Conservation (phyloP, 805 yeast species). For the Candida succiphila region DNA sequence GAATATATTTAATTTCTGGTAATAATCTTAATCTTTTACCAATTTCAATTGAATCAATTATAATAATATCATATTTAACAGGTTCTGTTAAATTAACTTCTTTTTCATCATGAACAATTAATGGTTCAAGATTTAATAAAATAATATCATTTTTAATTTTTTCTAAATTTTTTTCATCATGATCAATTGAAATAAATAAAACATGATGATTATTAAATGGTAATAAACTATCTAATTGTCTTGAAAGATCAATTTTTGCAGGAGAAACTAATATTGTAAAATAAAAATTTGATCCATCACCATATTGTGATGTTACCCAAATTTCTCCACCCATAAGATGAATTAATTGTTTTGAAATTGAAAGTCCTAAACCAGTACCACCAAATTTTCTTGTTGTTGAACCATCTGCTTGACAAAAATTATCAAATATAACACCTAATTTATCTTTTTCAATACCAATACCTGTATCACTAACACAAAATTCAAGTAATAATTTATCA, state of each 20-base stretch:
- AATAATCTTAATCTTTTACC: constrained; percentile 60
- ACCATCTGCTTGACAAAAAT: constrained; percentile 91
- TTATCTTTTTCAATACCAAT: constrained; percentile 84
- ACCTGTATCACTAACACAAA: constrained; percentile 86
- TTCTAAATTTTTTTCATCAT: constrained; percentile 37
- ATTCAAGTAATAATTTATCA: constrained; percentile 55
- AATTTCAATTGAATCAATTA: constrained; percentile 70
- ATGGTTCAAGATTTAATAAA: constrained; percentile 52
- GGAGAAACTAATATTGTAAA: constrained; percentile 76
- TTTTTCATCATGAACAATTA: constrained; percentile 37
- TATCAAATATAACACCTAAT: constrained; percentile 76
- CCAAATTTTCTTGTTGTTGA: constrained; percentile 89
- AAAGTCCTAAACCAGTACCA: constrained; percentile 85
- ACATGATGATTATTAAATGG: constrained; percentile 69
- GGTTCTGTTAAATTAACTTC: constrained; percentile 50
- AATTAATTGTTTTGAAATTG: constrained; percentile 79
- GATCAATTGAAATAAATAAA: constrained; percentile 59
- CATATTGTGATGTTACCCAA: constrained; percentile 79
- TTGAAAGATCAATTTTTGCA: constrained; percentile 48
- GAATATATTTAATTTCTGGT: constrained; percentile 76
- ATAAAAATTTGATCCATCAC: constrained; percentile 74
- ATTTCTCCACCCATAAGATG: constrained; percentile 91
- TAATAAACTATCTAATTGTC: constrained; percentile 57
- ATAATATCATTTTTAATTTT: constrained; percentile 40
- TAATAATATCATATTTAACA: constrained; percentile 65